Evolutionary conservation across 2,329 filamentous ascomycete genomes (phyloP).

Genomic region (Exophiala calicioides): DNA sequence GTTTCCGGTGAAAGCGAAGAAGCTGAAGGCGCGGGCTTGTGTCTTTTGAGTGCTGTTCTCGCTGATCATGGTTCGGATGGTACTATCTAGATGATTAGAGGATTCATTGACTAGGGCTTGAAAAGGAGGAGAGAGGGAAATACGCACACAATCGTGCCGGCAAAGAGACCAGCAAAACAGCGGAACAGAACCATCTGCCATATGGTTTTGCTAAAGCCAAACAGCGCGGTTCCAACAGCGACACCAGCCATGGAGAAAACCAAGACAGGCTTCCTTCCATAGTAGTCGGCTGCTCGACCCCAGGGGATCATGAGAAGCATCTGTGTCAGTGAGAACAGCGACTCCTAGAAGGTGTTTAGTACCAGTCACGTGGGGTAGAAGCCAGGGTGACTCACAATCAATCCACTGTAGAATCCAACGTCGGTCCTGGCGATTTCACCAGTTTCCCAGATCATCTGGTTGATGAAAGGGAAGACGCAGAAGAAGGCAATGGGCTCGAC

Average conservation of each 20-base stretch:
- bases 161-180: conserved; percentile 71
- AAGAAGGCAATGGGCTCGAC: conserved; percentile 82
- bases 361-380: background rate
- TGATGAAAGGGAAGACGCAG: conserved; percentile 78
- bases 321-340: conserved; percentile 71
- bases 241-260: conserved; percentile 67
- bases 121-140: background rate
- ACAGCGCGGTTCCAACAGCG: conserved; percentile 61
- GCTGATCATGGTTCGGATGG: conserved; percentile 73
- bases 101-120: conserved; percentile 1
- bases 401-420: conserved; percentile 75
- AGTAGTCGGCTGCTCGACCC: conserved; percentile 64
- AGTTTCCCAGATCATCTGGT: conserved; percentile 70
- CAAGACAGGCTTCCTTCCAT: conserved; percentile 73
- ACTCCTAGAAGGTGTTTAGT: conserved; percentile 40
- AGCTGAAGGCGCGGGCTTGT: conserved; percentile 72
- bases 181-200: conserved; percentile 74
- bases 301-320: conserved; percentile 77
- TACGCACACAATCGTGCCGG: conserved; percentile 64
- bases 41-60: conserved; percentile 70
- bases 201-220: conserved; percentile 67
- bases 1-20: conserved; percentile 75
- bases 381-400: conserved; percentile 61
- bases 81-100: conserved; percentile 7
- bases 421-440: conserved; percentile 64